Conservation (phyloP, 202 grass and related monocot species). For the Panicum hallii region DNA sequence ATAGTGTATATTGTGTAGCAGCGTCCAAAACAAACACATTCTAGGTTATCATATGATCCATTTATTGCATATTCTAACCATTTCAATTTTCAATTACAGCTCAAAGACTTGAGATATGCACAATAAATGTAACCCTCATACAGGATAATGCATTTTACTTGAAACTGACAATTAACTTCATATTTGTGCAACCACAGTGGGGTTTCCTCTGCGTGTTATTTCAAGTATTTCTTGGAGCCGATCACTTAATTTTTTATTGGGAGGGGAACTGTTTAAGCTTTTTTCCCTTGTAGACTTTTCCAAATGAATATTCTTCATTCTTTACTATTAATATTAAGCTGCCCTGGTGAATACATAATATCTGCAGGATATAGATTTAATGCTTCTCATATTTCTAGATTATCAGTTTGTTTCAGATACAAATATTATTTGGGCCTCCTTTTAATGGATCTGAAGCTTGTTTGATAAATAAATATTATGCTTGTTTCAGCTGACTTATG, state of each 20-base stretch:
- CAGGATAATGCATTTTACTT: neutral
- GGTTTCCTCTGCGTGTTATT: constrained; percentile 1
- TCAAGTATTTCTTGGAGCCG: neutral
- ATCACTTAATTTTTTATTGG: neutral
- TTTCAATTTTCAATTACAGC: constrained; percentile 7
- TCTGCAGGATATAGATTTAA: constrained; percentile 9
- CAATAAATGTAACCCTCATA: neutral
- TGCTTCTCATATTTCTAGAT: constrained; percentile 38
- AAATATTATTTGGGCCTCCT: constrained; percentile 31
- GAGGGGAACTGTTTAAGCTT: neutral
- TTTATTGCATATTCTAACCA: neutral
- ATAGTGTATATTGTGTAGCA: neutral
- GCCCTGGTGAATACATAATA: constrained; percentile 27
- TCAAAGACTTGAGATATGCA: neutral
- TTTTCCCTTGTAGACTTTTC: neutral
- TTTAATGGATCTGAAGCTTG: constrained; percentile 30
- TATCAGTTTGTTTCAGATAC: constrained; percentile 35
- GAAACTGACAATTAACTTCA: neutral
- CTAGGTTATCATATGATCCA: neutral
- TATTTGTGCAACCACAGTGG: neutral
- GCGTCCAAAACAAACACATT: neutral
- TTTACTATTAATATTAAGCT: constrained; percentile 21
- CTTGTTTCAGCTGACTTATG: constrained; percentile 78
- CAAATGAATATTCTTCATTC: neutral
- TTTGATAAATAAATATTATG: constrained; percentile 34